Base-by-base conservation (phyloP, 768 basidiomycete species). In the Boletus rubroflammeus region DNA sequence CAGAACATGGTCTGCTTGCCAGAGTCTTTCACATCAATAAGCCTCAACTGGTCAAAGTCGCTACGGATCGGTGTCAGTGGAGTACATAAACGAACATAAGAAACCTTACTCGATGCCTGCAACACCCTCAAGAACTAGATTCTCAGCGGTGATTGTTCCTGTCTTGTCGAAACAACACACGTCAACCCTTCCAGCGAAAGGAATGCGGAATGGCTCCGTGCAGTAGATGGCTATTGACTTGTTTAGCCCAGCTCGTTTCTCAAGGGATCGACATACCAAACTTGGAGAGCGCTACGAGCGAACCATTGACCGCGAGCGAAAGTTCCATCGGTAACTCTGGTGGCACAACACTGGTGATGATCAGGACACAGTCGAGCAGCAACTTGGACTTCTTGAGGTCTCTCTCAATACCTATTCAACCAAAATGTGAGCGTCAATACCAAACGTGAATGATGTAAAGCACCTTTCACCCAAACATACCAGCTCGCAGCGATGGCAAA, bases 131-230 rank as follows among this genome's bases (percentile, higher is more conserved):
- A 98, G 79, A 8, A 98, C 93, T 13, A 98, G 75, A 68, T 94
- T 88, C 69, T 98, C 95, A 0, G 93, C 93, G 0, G 97, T 99
- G 61, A 99, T 98, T 0, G 97, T 98, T 23, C 96, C 97, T 0
- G 97, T 99, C 79, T 99, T 99, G 73, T 99, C 97, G 62, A 99
- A 98, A 72, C 97, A 98, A 72, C 97, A 99, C 15, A 98, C 88
- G 62, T 99, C 97, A 3, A 98, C 94, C 21, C 93, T 83, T 6
- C 97, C 97, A 6, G 97, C 97, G 57, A 77, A 90, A 0, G 97
- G 95, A 57, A 98, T 99, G 21, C 97, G 84, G 83, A 99, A 98
- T 1, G 97, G 97, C 65, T 99, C 97, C 17, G 97, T 99, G 68
- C 97, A 98, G 75, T 95, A 99, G 55, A 98, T 99, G 7, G 96